Percentiles rank a stretch among this genome's conserved stretches.
Conservation (phyloP, 2,329 filamentous ascomycete genomes). For the Aspergillus neotritici region DNA sequence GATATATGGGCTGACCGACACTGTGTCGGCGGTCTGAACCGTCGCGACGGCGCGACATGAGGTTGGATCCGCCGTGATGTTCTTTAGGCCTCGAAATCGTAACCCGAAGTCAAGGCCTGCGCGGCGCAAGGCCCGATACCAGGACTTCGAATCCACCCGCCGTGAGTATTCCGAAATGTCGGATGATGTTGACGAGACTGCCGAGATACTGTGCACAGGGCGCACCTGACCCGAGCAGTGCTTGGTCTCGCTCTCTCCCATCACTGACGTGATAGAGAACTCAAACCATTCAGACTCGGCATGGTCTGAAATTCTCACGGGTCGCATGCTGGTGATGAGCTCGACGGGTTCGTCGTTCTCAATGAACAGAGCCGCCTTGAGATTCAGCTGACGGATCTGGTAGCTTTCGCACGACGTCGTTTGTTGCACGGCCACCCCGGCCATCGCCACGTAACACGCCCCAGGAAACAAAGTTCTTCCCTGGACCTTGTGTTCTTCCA, state of each 20-base stretch:
- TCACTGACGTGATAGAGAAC: slow-evolving; percentile 8
- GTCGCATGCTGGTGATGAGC: too few species aligned
- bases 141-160: background rate
- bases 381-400: too few species aligned
- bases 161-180: background rate
- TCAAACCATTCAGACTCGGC: slow-evolving; percentile 11
- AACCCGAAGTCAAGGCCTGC: slow-evolving; percentile 9
- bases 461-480: slow-evolving; percentile 21
- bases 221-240: slow-evolving; percentile 9
- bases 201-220: background rate
- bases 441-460: slow-evolving; percentile 14
- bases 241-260: slow-evolving; percentile 3
- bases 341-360: too few species aligned
- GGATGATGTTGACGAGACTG: background rate
- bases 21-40: background rate
- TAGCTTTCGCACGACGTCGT: background rate
- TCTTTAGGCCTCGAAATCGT: slow-evolving; percentile 8
- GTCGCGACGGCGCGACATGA: background rate
- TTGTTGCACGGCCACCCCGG: slow-evolving; percentile 8
- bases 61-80: slow-evolving; percentile 8
- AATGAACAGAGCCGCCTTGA: too few species aligned
- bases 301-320: too few species aligned
- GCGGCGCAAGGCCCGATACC: slow-evolving; percentile 6
- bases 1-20: background rate
- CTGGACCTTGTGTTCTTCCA: slow-evolving; percentile 19